Evolutionary conservation across 1,139 yeast genomes (phyloP).

Genomic region (Saccharomycopsis crataegensis): DNA sequence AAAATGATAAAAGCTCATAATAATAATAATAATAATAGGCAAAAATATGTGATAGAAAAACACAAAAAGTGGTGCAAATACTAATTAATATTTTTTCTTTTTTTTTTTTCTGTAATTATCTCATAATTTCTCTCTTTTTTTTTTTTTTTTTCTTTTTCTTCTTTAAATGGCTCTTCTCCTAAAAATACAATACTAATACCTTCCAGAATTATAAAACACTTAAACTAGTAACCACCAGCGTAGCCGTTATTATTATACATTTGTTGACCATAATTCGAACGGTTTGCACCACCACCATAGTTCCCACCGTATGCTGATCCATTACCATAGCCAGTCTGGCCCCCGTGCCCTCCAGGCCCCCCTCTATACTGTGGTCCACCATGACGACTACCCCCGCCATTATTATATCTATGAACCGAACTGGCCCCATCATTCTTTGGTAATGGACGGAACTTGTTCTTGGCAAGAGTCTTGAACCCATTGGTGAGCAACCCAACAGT

Average conservation of each 20-base stretch:
- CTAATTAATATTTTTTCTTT: too few relatives aligned
- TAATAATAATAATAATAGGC: too few relatives aligned
- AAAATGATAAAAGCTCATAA: too few relatives aligned
- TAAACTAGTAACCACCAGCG: neutral
- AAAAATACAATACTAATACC: too few relatives aligned
- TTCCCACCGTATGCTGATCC: neutral
- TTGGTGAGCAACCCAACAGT: constrained; percentile 83
- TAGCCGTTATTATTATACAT: neutral
- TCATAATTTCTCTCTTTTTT: too few relatives aligned
- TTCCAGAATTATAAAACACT: neutral
- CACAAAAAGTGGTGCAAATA: too few relatives aligned
- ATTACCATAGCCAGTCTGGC: neutral
- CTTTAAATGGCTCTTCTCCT: too few relatives aligned
- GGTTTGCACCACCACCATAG: neutral
- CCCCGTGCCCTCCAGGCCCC: neutral
- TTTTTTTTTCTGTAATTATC: too few relatives aligned
- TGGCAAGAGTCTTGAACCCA: constrained; percentile 69
- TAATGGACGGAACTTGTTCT: constrained; percentile 20
- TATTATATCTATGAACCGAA: too few relatives aligned
- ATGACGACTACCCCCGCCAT: neutral
- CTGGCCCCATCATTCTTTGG: neutral
- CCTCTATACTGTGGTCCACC: neutral
- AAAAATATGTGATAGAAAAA: too few relatives aligned
- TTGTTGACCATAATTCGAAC: neutral
- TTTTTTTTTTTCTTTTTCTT: too few relatives aligned